Conservation (phyloP, 2,329 filamentous ascomycete species). For the Chaetomiaceae sp. region DNA sequence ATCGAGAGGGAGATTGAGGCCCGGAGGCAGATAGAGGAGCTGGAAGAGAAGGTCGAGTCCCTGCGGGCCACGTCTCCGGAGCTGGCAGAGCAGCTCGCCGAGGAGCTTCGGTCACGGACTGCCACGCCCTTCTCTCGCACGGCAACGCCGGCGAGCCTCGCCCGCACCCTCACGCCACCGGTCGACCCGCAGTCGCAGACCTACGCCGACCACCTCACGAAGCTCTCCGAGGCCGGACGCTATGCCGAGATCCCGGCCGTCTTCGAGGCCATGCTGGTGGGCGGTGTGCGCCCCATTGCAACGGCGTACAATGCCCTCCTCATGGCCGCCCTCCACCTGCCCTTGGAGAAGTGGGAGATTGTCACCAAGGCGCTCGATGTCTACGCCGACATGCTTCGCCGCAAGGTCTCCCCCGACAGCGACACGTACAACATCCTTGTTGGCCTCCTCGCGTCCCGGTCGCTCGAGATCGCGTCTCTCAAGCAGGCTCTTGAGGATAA, state of each 20-base stretch:
- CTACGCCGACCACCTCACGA: conserved; percentile 74
- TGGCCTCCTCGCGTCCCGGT: conserved; percentile 72
- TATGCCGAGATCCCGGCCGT: conserved; percentile 86
- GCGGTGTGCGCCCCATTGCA: conserved; percentile 74
- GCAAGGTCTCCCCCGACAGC: conserved; percentile 74
- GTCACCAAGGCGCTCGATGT: conserved; percentile 90
- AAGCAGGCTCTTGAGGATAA: conserved; percentile 75
- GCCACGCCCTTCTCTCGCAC: conserved; percentile 42
- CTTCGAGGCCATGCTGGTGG: conserved; percentile 84
- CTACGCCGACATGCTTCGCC: conserved; percentile 92
- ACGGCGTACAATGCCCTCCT: conserved; percentile 90
- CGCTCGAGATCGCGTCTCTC: conserved; percentile 69
- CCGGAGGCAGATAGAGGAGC: conserved; percentile 42
- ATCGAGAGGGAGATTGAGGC: conserved; percentile 72
- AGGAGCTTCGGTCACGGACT: conserved; percentile 37
- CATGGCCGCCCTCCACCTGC: conserved; percentile 76
- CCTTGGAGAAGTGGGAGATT: conserved; percentile 72
- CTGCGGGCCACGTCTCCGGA: conserved; percentile 33
- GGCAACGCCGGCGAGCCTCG: conserved; percentile 42
- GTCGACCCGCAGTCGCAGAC: conserved; percentile 60
- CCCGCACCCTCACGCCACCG: conserved; percentile 57
- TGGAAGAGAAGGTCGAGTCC: conserved; percentile 42
- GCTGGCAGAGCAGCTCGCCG: conserved; percentile 31
- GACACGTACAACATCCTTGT: conserved; percentile 87
- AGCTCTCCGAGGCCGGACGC: conserved; percentile 65